These are phyloP conservation scores for Picea glauca DNA, from an alignment of 75 land plant genomes.

Conservation along the genomic window DNA sequence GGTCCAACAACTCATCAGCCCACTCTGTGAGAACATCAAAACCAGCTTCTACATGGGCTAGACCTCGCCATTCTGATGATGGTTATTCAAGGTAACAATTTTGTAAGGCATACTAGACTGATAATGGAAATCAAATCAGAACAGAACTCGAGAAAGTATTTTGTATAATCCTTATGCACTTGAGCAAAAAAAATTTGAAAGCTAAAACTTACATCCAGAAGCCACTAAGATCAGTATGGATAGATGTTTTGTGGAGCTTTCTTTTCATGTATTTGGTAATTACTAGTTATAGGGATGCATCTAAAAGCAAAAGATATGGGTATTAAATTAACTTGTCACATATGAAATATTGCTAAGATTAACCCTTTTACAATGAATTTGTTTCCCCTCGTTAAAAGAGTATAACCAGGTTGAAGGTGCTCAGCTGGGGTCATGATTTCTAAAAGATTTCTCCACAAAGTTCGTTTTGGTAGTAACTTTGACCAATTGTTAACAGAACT, in stretches of 20 bases:
- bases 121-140: background rate
- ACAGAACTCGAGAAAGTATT: background rate
- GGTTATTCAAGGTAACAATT: constrained; percentile 67
- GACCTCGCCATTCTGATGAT: constrained; percentile 63
- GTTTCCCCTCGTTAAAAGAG: too few species aligned
- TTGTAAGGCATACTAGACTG: background rate
- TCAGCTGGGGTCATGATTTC: too few species aligned
- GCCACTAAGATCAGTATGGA: background rate
- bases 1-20: constrained; percentile 24
- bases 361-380: too few species aligned
- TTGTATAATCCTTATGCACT: background rate
- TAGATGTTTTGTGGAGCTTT: background rate
- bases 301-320: background rate
- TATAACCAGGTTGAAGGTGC: too few species aligned
- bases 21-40: constrained; percentile 78
- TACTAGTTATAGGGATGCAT: background rate
- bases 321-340: too few species aligned
- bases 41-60: constrained; percentile 81
- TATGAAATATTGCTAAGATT: too few species aligned
- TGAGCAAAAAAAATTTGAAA: too few species aligned
- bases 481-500: too few species aligned
- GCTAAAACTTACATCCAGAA: background rate
- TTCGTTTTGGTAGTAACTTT: too few species aligned
- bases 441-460: too few species aligned
- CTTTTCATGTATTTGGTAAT: background rate